phyloP scores from a whole-genome alignment of 2,329 filamentous ascomycete genomes.

The Boeremia exigua region DNA sequence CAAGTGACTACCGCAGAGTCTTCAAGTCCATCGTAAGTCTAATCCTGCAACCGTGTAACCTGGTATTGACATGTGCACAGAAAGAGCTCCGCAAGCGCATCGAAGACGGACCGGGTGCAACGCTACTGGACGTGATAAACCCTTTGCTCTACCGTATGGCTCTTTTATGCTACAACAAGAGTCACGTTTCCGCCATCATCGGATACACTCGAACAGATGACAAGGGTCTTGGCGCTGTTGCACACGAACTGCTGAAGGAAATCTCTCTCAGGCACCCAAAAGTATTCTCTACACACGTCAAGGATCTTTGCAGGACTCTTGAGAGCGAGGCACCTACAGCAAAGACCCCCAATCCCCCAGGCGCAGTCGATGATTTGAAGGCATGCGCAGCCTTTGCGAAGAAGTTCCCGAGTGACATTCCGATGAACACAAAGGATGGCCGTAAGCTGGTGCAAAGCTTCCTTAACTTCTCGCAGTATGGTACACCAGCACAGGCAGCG shows the following conservation, averaged over 20 bases:
- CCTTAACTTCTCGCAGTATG: constrained; percentile 81
- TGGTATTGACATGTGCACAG: constrained; percentile 26
- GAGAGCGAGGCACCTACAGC: constrained; percentile 78
- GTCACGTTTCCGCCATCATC: constrained; percentile 89
- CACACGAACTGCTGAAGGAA: constrained; percentile 88
- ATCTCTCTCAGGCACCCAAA: constrained; percentile 90
- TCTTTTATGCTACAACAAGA: constrained; percentile 89
- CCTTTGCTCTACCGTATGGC: constrained; percentile 84
- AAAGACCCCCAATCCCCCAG: constrained; percentile 70
- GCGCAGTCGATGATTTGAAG: constrained; percentile 88
- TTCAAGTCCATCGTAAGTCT: constrained; percentile 71
- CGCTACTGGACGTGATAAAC: constrained; percentile 77
- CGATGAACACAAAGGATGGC: constrained; percentile 62
- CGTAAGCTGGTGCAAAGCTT: constrained; percentile 82
- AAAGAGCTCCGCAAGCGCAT: constrained; percentile 87
- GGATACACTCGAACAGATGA: constrained; percentile 85
- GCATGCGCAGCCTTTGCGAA: constrained; percentile 91
- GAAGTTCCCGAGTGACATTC: constrained; percentile 83
- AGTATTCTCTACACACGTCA: constrained; percentile 90
- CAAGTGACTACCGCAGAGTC: constrained; percentile 91
- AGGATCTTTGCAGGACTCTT: constrained; percentile 86
- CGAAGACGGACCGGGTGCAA: constrained; percentile 68
- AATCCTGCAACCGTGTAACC: neutral
- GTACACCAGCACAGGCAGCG: constrained; percentile 79
- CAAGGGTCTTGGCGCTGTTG: constrained; percentile 75